Conservation (phyloP, 805 yeast genomes). For the Ogataea corticis region DNA sequence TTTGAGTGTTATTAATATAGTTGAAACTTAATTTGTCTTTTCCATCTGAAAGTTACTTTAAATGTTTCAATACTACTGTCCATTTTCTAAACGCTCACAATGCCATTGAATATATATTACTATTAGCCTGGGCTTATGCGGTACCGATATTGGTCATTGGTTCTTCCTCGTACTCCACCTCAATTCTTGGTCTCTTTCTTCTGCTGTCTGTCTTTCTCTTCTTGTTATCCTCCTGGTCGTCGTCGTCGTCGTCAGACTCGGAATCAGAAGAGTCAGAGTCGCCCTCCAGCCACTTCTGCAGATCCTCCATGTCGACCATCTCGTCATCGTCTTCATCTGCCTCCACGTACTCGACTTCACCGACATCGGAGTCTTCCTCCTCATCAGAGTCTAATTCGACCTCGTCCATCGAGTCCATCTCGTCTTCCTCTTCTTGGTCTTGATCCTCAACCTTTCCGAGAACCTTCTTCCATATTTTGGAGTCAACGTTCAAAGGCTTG, state of each 20-base stretch:
- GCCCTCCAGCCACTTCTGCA: conserved; percentile 74
- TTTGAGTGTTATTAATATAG: too few relatives aligned
- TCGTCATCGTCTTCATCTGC: conserved; percentile 90
- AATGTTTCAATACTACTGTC: not conserved
- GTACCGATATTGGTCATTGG: conserved; percentile 34
- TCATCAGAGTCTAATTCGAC: conserved; percentile 55
- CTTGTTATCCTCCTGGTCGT: conserved; percentile 32
- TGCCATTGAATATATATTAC: conserved; percentile 7
- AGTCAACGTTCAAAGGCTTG: conserved; percentile 95
- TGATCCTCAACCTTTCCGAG: conserved; percentile 66
- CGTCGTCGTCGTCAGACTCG: conserved; percentile 36
- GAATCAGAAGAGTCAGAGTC: conserved; percentile 37
- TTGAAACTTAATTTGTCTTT: not conserved
- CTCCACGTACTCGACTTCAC: conserved; percentile 85
- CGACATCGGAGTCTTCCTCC: conserved; percentile 47
- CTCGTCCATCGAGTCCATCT: conserved; percentile 38
- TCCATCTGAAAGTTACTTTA: not conserved
- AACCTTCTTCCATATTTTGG: conserved; percentile 92
- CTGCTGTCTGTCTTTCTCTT: conserved; percentile 45
- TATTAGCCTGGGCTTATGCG: conserved; percentile 9
- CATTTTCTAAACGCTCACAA: conserved; percentile 4
- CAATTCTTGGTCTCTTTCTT: conserved; percentile 57
- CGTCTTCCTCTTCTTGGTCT: conserved; percentile 59
- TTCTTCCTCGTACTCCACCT: conserved; percentile 73
- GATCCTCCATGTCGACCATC: conserved; percentile 88